A percentile compares a stretch with the other conserved stretches of the same genome.
Evolutionary conservation across 1,284 basidiomycete genomes (phyloP).

Genomic region (Fistulina hepatica): DNA sequence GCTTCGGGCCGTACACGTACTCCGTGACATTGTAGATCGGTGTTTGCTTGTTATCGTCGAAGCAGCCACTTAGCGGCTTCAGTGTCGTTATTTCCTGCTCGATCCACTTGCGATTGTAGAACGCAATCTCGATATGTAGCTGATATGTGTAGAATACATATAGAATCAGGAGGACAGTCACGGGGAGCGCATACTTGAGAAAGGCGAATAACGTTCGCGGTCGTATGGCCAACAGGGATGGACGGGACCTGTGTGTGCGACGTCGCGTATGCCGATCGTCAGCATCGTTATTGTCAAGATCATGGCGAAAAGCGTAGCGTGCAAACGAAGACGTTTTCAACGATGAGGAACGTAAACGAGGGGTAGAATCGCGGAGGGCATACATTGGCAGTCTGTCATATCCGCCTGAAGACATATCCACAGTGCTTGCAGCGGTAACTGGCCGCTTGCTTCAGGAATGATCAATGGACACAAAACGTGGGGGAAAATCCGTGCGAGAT

Average conservation of each 20-base stretch:
- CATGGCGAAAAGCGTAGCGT: constrained; percentile 3
- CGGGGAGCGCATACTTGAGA: constrained; percentile 24
- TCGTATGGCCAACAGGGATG: constrained; percentile 7
- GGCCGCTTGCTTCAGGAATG: too few relatives aligned
- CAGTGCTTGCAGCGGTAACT: too few relatives aligned
- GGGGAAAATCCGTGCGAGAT: too few relatives aligned
- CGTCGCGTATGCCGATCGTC: constrained; percentile 7
- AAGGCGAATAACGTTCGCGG: constrained; percentile 20
- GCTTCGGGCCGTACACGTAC: constrained; percentile 46
- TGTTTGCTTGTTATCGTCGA: constrained; percentile 39
- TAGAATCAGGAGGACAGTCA: constrained; percentile 31
- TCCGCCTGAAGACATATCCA: too few relatives aligned
- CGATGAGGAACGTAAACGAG: constrained; percentile 18
- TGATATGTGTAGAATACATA: constrained; percentile 53
- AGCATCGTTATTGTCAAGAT: constrained; percentile 4
- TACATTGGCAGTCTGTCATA: constrained; percentile 29
- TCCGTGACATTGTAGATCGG: constrained; percentile 55
- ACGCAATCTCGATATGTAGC: constrained; percentile 70
- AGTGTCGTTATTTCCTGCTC: constrained; percentile 54
- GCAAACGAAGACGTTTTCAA: not conserved
- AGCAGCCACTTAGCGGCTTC: constrained; percentile 61
- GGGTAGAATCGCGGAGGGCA: constrained; percentile 17
- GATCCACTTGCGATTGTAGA: constrained; percentile 71
- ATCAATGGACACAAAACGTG: too few relatives aligned
- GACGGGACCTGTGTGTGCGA: constrained; percentile 6